A percentile compares a stretch with the other conserved stretches of the same genome.
Conservation (phyloP, 1,284 basidiomycete genomes). For the Tremellales sp. region DNA sequence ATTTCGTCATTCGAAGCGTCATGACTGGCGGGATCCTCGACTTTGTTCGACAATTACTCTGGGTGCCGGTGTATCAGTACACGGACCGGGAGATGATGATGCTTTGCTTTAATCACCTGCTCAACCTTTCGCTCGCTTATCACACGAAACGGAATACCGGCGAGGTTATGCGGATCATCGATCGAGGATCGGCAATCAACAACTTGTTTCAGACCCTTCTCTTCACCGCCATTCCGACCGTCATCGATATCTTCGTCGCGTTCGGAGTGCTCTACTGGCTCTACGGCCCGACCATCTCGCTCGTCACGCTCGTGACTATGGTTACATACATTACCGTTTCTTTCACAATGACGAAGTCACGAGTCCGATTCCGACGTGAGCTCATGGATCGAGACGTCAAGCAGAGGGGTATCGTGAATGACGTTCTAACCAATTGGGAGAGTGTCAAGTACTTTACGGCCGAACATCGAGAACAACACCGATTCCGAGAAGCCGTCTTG, state of each 20-base stretch:
- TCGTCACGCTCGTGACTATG: conserved; percentile 77
- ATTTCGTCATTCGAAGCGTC: conserved; percentile 26
- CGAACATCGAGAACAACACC: conserved; percentile 78
- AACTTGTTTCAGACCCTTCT: conserved; percentile 88
- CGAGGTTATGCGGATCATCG: conserved; percentile 90
- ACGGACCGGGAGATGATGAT: conserved; percentile 89
- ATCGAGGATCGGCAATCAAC: conserved; percentile 96
- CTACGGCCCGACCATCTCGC: conserved; percentile 89
- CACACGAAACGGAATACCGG: conserved; percentile 95
- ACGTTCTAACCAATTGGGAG: conserved; percentile 96
- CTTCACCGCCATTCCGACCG: conserved; percentile 90
- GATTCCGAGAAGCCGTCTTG: conserved; percentile 80
- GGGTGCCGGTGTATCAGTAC: conserved; percentile 90
- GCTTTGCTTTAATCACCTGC: conserved; percentile 87
- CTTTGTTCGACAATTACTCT: conserved; percentile 91
- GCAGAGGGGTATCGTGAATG: conserved; percentile 88
- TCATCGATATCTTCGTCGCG: conserved; percentile 90
- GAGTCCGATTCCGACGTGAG: conserved; percentile 83
- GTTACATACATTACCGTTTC: conserved; percentile 92
- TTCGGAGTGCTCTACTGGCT: conserved; percentile 80
- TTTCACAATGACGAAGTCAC: conserved; percentile 72
- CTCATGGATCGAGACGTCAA: conserved; percentile 94
- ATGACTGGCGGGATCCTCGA: conserved; percentile 58
- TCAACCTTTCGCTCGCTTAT: conserved; percentile 85
- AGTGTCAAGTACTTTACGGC: conserved; percentile 99